Evolutionary conservation across 2,329 filamentous ascomycete genomes (phyloP).

Genomic region (Penicillium sp.): DNA sequence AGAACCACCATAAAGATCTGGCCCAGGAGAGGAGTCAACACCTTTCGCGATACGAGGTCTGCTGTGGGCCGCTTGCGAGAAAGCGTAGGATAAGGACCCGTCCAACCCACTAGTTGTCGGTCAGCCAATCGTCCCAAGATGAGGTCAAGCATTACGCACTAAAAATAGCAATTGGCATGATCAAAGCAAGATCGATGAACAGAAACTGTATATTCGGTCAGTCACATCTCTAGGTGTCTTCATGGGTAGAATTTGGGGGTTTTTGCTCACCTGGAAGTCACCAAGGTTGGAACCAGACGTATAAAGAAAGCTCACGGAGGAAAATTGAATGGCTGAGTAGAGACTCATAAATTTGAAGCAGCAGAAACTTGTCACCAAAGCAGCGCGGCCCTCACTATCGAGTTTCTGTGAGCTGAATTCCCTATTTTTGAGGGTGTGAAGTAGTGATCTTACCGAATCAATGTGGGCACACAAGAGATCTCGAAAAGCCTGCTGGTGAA

Average conservation of each 20-base stretch:
- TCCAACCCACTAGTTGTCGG: constrained; percentile 76
- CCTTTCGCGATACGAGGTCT: constrained; percentile 87
- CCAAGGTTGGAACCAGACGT: constrained; percentile 90
- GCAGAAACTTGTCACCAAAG: constrained; percentile 96
- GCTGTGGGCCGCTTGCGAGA: constrained; percentile 86
- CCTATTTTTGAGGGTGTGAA: background rate
- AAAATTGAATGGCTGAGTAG: constrained; percentile 99
- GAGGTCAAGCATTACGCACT: constrained; percentile 53
- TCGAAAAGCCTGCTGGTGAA: constrained; percentile 96
- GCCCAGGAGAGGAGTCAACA: constrained; percentile 83
- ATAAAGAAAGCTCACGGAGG: constrained; percentile 93
- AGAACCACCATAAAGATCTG: constrained; percentile 81
- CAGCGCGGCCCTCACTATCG: constrained; percentile 80
- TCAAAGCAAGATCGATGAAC: constrained; percentile 90
- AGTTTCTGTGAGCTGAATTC: background rate
- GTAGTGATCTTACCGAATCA: constrained; percentile 68
- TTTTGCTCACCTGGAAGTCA: constrained; percentile 73
- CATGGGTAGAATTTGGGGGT: background rate
- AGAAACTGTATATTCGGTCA: constrained; percentile 62
- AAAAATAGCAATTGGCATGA: constrained; percentile 94
- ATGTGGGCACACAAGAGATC: constrained; percentile 89
- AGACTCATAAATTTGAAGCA: constrained; percentile 99
- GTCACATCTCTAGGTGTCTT: background rate
- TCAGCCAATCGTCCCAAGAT: background rate
- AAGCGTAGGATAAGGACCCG: constrained; percentile 74